Conservation (phyloP, 495 filamentous ascomycete species). For the Sphaerosporella brunnea region DNA sequence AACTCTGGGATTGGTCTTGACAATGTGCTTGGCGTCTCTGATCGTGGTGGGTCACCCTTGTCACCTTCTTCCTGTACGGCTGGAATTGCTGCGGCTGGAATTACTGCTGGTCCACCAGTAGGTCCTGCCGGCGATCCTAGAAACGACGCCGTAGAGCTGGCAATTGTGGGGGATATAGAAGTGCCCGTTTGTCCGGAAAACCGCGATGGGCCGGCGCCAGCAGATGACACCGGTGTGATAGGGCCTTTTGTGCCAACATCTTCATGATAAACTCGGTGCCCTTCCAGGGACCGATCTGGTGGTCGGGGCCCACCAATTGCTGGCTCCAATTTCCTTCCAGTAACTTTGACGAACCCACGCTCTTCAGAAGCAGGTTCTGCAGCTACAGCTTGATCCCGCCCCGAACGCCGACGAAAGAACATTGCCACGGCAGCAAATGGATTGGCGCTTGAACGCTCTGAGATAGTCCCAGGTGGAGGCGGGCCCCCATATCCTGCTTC, state of each 20-base stretch:
- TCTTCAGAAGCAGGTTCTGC: conserved; percentile 12
- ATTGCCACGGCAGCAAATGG: conserved; percentile 15
- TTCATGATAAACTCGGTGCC: conserved; percentile 10
- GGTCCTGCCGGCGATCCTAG: conserved; percentile 4
- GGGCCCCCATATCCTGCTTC: conserved; percentile 25
- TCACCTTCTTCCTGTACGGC: conserved; percentile 16
- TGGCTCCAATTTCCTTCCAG: conserved; percentile 20
- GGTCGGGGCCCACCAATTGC: conserved; percentile 24
- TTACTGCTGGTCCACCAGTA: conserved; percentile 12
- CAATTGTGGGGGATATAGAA: neutral
- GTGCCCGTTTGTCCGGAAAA: conserved; percentile 11
- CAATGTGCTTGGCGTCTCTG: conserved; percentile 10
- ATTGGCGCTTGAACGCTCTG: conserved; percentile 10
- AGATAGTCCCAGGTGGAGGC: conserved; percentile 14
- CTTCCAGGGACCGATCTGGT: conserved; percentile 7
- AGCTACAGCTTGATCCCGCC: conserved; percentile 10
- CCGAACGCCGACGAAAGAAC: conserved; percentile 13
- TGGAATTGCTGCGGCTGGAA: too few species aligned
- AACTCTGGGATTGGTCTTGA: conserved; percentile 14
- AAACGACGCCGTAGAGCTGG: conserved; percentile 13
- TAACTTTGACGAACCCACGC: conserved; percentile 20
- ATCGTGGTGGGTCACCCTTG: conserved; percentile 7
- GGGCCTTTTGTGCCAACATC: conserved; percentile 9
- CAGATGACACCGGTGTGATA: conserved; percentile 13
- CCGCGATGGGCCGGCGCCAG: conserved; percentile 19